Conservation (phyloP, 768 basidiomycete species). For the Auricularia sp. region DNA sequence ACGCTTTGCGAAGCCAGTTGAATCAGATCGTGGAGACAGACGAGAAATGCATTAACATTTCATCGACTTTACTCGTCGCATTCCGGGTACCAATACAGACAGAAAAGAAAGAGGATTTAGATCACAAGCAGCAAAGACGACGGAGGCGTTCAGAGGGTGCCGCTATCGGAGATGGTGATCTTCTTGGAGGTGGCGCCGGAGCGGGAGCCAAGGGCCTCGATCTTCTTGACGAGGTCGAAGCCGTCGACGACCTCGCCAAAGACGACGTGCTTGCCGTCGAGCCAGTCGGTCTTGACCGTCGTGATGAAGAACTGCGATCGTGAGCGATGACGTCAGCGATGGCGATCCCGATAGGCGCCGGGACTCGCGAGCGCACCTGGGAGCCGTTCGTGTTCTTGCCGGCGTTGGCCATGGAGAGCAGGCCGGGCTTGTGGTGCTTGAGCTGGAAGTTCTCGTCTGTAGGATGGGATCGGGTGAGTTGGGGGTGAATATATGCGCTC, state of each 20-base stretch:
- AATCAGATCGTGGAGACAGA: too few species aligned
- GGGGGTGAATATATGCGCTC: not conserved
- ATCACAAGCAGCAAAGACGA: too few species aligned
- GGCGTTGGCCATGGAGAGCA: slow-evolving; percentile 43
- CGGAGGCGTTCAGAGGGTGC: slow-evolving; percentile 9
- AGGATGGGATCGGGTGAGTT: too few species aligned
- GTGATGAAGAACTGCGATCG: slow-evolving; percentile 32
- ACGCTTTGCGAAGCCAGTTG: too few species aligned
- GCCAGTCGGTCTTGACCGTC: slow-evolving; percentile 27
- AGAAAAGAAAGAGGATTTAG: too few species aligned
- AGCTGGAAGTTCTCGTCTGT: slow-evolving; percentile 32
- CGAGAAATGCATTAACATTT: too few species aligned
- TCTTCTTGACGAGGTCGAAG: slow-evolving; percentile 28
- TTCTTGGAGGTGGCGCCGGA: slow-evolving; percentile 19
- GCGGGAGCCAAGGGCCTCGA: slow-evolving; percentile 24
- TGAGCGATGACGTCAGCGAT: not conserved
- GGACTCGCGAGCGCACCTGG: slow-evolving; percentile 23
- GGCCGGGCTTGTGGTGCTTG: slow-evolving; percentile 28
- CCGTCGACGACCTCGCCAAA: slow-evolving; percentile 36
- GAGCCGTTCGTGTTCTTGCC: slow-evolving; percentile 42
- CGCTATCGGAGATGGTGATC: slow-evolving; percentile 18
- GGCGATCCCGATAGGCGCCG: not conserved
- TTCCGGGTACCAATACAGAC: too few species aligned
- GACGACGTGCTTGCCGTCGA: slow-evolving; percentile 34
- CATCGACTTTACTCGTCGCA: too few species aligned